Conservation (phyloP, 208 protist species). For the Borovskyia barvae region DNA sequence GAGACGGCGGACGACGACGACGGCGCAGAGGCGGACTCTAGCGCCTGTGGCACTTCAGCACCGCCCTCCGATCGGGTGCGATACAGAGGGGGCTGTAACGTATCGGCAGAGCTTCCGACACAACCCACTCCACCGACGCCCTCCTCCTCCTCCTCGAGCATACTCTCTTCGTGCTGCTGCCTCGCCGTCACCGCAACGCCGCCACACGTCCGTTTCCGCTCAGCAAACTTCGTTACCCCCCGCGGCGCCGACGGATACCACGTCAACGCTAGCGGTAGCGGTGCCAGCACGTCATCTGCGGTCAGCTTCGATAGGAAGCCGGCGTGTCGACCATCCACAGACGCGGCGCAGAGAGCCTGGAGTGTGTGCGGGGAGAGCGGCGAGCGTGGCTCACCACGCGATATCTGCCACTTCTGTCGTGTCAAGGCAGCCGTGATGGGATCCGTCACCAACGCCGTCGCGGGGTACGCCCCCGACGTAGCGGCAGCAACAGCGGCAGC, state of each 20-base stretch:
- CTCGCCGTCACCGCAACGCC: not conserved
- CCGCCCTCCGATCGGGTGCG: too few relatives aligned
- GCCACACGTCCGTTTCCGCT: constrained; percentile 17
- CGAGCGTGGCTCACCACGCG: constrained; percentile 25
- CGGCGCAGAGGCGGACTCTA: too few relatives aligned
- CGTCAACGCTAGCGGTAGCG: constrained; percentile 34
- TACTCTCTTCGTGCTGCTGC: constrained; percentile 6
- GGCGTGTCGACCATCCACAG: constrained; percentile 7
- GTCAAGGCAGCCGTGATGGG: constrained; percentile 32
- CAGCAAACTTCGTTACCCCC: constrained; percentile 4
- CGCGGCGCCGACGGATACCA: constrained; percentile 28
- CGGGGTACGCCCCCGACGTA: too few relatives aligned
- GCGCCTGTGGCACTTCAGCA: too few relatives aligned
- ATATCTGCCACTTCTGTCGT: constrained; percentile 26
- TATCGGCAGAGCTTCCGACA: not conserved
- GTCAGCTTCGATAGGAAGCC: constrained; percentile 26
- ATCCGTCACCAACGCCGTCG: constrained; percentile 3
- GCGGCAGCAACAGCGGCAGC: not conserved
- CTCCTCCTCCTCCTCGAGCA: constrained; percentile 10
- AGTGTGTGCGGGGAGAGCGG: constrained; percentile 38
- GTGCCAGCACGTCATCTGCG: constrained; percentile 32
- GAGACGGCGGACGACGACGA: too few relatives aligned
- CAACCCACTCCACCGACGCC: too few relatives aligned
- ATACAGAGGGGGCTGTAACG: too few relatives aligned
- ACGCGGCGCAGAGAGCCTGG: constrained; percentile 20